Conservation (phyloP, 495 filamentous ascomycete species). For the Aspergillus homomorphus region DNA sequence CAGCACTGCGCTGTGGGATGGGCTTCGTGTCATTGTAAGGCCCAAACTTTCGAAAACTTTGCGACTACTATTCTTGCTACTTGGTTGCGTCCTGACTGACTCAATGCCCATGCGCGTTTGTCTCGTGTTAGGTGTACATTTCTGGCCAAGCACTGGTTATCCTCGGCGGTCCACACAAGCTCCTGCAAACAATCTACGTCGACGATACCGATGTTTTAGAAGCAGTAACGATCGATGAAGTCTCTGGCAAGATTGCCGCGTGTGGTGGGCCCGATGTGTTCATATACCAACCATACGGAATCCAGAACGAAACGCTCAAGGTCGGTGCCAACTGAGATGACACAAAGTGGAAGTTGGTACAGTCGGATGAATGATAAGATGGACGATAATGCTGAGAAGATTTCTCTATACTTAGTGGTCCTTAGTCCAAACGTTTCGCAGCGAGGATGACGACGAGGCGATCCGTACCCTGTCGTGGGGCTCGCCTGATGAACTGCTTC, state of each 20-base stretch:
- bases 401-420: constrained; percentile 46
- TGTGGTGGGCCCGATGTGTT: constrained; percentile 63
- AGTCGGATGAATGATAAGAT: background rate
- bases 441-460: constrained; percentile 40
- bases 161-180: constrained; percentile 66
- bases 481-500: constrained; percentile 72
- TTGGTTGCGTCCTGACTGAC: constrained; percentile 8
- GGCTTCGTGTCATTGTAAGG: constrained; percentile 73
- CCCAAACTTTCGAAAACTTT: background rate
- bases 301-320: constrained; percentile 60
- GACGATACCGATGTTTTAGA: constrained; percentile 69
- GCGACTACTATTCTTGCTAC: background rate
- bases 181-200: constrained; percentile 89
- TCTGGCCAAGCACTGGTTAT: constrained; percentile 84
- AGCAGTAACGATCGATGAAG: constrained; percentile 73
- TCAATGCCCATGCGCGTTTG: background rate
- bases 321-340: constrained; percentile 24
- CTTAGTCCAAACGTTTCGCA: constrained; percentile 44
- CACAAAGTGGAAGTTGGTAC: background rate
- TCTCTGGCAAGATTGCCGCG: constrained; percentile 80
- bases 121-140: constrained; percentile 68
- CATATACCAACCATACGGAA: constrained; percentile 75
- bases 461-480: constrained; percentile 82
- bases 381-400: constrained; percentile 11
- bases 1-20: constrained; percentile 79